Evolutionary conservation across 2,329 filamentous ascomycete genomes (phyloP).

Genomic region (Malbranchea zuffiana): DNA sequence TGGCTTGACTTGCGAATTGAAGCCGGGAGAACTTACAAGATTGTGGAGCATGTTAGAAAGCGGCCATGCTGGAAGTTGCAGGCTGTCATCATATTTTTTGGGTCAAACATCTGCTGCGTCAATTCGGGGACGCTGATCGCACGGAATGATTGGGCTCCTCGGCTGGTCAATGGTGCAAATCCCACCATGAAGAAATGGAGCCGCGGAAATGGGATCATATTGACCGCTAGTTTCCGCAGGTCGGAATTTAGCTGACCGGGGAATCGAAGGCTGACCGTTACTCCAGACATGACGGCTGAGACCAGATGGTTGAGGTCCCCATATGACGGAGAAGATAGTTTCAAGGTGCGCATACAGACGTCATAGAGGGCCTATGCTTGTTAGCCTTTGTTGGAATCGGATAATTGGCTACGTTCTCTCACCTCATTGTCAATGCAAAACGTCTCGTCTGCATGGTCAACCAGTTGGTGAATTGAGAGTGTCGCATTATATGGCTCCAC

Average conservation of each 20-base stretch:
- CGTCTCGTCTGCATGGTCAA: slow-evolving; percentile 99
- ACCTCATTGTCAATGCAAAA: slow-evolving; percentile 99
- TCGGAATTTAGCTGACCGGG: slow-evolving; percentile 99
- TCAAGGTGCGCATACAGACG: slow-evolving; percentile 99
- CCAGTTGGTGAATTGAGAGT: slow-evolving; percentile 95
- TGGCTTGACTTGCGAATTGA: background rate
- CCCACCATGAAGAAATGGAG: slow-evolving; percentile 99
- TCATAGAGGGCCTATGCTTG: slow-evolving; percentile 72
- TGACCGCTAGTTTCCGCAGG: slow-evolving; percentile 97
- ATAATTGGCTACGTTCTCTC: slow-evolving; percentile 20
- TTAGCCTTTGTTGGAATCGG: background rate
- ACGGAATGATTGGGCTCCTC: slow-evolving; percentile 87
- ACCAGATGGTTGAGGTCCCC: slow-evolving; percentile 99
- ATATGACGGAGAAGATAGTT: slow-evolving; percentile 97
- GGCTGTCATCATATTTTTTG: slow-evolving; percentile 99
- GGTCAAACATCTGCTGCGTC: slow-evolving; percentile 99
- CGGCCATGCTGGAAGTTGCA: slow-evolving; percentile 99
- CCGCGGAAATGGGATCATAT: slow-evolving; percentile 99
- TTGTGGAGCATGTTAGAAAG: slow-evolving; percentile 98
- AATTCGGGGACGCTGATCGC: slow-evolving; percentile 95
- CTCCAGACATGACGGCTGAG: slow-evolving; percentile 98
- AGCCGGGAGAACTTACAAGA: slow-evolving; percentile 56
- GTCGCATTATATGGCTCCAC: slow-evolving; percentile 99
- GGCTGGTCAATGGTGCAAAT: slow-evolving; percentile 94
- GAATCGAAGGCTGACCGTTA: slow-evolving; percentile 98